Conservation (phyloP, 345 rosid genomes). For the Draba incana region DNA sequence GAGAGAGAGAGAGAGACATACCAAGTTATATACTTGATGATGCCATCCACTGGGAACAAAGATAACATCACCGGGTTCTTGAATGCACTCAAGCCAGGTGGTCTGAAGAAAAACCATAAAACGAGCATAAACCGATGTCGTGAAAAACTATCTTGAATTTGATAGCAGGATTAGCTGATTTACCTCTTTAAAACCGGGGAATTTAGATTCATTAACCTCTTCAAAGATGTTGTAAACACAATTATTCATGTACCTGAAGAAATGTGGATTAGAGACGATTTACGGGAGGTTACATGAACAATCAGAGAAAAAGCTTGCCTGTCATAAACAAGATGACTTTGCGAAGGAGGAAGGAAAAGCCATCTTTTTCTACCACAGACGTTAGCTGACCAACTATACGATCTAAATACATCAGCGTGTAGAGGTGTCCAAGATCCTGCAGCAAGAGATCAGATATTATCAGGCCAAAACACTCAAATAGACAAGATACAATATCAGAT, state of each 20-base stretch:
- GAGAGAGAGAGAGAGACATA: constrained; percentile 33
- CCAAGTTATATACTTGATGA: constrained; percentile 97
- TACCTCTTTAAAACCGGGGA: constrained; percentile 83
- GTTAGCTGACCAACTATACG: constrained; percentile 95
- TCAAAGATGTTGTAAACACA: constrained; percentile 69
- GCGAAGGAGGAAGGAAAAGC: constrained; percentile 76
- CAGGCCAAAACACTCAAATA: constrained; percentile 32
- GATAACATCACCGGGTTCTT: constrained; percentile 69
- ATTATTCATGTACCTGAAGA: constrained; percentile 68
- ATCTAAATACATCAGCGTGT: constrained; percentile 96
- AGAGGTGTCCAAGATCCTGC: constrained; percentile 98
- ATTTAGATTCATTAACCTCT: constrained; percentile 57
- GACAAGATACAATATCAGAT: constrained; percentile 16
- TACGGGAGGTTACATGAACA: background rate
- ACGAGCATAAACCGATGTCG: background rate
- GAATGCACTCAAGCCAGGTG: constrained; percentile 81
- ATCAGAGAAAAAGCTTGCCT: constrained; percentile 49
- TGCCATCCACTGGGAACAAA: constrained; percentile 98
- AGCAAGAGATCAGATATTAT: constrained; percentile 34
- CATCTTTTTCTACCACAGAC: constrained; percentile 88
- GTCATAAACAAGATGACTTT: constrained; percentile 74
- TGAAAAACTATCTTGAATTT: constrained; percentile 10
- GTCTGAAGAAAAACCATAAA: constrained; percentile 51
- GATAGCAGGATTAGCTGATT: constrained; percentile 31
- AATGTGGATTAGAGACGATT: background rate